Conservation (phyloP, 2,329 filamentous ascomycete species). For the Dactylonectria macrodidyma region DNA sequence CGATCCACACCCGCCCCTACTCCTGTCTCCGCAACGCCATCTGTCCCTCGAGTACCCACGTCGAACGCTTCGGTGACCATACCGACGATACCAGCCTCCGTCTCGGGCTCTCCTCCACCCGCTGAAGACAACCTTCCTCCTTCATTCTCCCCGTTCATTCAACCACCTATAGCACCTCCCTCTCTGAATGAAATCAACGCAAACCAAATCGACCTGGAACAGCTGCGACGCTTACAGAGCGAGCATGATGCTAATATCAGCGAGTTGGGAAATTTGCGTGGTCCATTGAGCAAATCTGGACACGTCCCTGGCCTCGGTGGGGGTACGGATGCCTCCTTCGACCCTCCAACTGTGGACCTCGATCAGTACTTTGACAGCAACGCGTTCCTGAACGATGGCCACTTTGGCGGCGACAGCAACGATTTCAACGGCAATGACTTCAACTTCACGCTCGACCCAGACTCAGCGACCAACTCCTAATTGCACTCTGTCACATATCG, state of each 20-base stretch:
- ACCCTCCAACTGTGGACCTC: constrained; percentile 60
- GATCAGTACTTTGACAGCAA: constrained; percentile 67
- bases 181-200: constrained; percentile 75
- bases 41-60: no score
- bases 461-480: constrained; percentile 43
- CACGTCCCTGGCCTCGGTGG: constrained; percentile 79
- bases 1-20: constrained; percentile 40
- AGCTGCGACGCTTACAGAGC: constrained; percentile 82
- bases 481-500: no score
- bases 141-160: constrained; percentile 66
- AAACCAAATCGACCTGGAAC: constrained; percentile 83
- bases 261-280: constrained; percentile 81
- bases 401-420: constrained; percentile 59
- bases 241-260: constrained; percentile 85
- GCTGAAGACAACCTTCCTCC: constrained; percentile 46
- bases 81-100: constrained; percentile 38
- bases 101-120: constrained; percentile 47
- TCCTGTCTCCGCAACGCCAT: no score
- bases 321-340: constrained; percentile 53
- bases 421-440: constrained; percentile 67
- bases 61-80: constrained; percentile 35
- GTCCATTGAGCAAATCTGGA: constrained; percentile 85
- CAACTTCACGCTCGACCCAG: constrained; percentile 64
- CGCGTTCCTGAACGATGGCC: constrained; percentile 55
- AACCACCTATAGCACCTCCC: constrained; percentile 59